phyloP scores from a whole-genome alignment of 495 filamentous ascomycete genomes.

The Staphylotrichum longicolle region DNA sequence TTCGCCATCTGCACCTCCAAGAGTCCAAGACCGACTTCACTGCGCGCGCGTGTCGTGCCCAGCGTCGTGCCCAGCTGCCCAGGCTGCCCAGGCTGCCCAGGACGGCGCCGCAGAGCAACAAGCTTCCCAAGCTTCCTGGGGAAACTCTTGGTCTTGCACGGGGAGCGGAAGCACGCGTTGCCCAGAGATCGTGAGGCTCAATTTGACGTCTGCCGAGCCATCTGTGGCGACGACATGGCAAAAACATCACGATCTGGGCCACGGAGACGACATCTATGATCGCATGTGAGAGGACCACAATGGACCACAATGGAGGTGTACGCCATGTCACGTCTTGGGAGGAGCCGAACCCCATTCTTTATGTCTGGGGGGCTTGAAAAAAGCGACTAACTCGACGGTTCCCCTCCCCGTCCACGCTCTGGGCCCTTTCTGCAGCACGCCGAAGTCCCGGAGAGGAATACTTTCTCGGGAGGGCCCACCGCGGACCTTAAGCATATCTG shows the following conservation, averaged over 20 bases:
- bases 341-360: background rate
- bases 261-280: background rate
- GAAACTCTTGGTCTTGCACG: constrained; percentile 22
- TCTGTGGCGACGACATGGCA: constrained; percentile 8
- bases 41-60: background rate
- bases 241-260: background rate
- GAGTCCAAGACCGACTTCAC: too few relatives aligned
- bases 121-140: constrained; percentile 25
- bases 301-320: background rate
- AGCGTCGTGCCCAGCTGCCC: constrained; percentile 1
- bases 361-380: background rate
- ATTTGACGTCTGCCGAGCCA: constrained; percentile 23
- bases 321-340: constrained; percentile 2
- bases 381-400: background rate
- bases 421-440: background rate
- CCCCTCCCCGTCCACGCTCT: background rate
- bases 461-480: background rate
- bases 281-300: too few relatives aligned
- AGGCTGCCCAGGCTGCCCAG: constrained; percentile 13
- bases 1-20: constrained; percentile 1
- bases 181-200: constrained; percentile 22
- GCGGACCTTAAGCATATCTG: background rate
- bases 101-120: constrained; percentile 12
- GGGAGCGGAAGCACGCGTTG: constrained; percentile 19
- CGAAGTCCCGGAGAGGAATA: background rate